Base-by-base conservation (phyloP, 1,284 basidiomycete species). In the Boletus semigastroideus region DNA sequence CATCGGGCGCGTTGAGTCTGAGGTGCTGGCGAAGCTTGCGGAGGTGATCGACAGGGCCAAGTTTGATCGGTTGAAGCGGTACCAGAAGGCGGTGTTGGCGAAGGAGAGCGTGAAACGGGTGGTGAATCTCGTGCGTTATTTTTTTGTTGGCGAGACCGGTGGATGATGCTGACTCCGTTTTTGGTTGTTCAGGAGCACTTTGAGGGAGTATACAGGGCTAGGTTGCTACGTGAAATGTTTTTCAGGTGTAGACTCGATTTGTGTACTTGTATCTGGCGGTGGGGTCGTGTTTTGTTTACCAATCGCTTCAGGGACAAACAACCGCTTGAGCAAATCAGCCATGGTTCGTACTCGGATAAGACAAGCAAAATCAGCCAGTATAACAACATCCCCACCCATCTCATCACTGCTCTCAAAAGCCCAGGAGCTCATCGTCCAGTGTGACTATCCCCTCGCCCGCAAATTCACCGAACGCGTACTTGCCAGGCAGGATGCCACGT, bases 381-480 rank as follows among this genome's bases (percentile, higher is more conserved):
- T 31, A 2, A 19, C 72, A 42, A 13, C 19, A 37, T 20, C 45
- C 0, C 80, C 79, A 1, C 60, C 74, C 4, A 69, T 83, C 48
- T 50, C 76, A 12, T 72, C 85, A 11, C 73, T 93, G 9, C 73
- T 92, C 16, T 78, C 82, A 63, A 91, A 91, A 65, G 84, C 90
- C 0, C 90, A 92, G 61, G 75, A 80, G 19, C 74, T 94, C 46
- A 79, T 95, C 58, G 80, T 86, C 14, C 87, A 92, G 71, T 90
- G 87, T 64, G 85, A 95, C 67, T 94, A 92, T 67, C 83, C 89
- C 45, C 82, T 93, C 30, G 92, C 92, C 10, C 74, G 79, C 52
- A 82, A 81, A 48, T 93, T 94, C 65, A 76, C 86, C 41, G 73
- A 78, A 47, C 81, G 90, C 36, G 80, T 89, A 27, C 72, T 94